Percentiles rank a stretch among this genome's conserved stretches.
These are phyloP conservation scores for Kalanchoe fedtschenkoi DNA, from an alignment of 164 flowering plant genomes.

Conservation along the genomic window DNA sequence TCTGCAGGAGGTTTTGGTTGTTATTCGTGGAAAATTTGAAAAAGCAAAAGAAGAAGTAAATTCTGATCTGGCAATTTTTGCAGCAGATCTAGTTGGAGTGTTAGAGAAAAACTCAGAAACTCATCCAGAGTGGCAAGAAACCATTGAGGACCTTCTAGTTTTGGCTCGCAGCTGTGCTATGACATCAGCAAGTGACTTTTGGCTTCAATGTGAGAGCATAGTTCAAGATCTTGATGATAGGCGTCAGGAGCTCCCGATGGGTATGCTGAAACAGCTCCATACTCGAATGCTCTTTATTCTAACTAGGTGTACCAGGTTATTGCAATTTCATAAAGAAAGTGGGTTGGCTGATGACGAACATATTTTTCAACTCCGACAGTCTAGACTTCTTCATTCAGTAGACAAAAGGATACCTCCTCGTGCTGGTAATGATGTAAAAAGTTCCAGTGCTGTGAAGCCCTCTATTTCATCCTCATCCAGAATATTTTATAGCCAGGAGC, in stretches of 20 bases:
- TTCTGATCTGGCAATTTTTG: constrained; percentile 87
- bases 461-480: constrained; percentile 31
- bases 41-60: constrained; percentile 99
- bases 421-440: constrained; percentile 30
- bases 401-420: constrained; percentile 46
- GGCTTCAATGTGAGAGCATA: constrained; percentile 99
- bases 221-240: constrained; percentile 97
- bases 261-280: constrained; percentile 86
- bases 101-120: constrained; percentile 86
- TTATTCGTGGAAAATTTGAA: constrained; percentile 82
- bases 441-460: constrained; percentile 25
- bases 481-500: constrained; percentile 91
- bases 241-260: constrained; percentile 93
- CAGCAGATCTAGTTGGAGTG: constrained; percentile 83
- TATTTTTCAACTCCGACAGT: constrained; percentile 54
- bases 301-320: constrained; percentile 88
- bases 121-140: constrained; percentile 97
- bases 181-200: constrained; percentile 88
- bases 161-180: constrained; percentile 91
- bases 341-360: constrained; percentile 77
- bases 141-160: constrained; percentile 82
- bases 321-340: constrained; percentile 98
- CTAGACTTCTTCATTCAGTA: constrained; percentile 50
- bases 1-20: constrained; percentile 72
- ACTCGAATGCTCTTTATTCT: constrained; percentile 98